Base-by-base conservation (phyloP, 352 stramenopile genomes). In the Aphanomyces cochlioides region DNA sequence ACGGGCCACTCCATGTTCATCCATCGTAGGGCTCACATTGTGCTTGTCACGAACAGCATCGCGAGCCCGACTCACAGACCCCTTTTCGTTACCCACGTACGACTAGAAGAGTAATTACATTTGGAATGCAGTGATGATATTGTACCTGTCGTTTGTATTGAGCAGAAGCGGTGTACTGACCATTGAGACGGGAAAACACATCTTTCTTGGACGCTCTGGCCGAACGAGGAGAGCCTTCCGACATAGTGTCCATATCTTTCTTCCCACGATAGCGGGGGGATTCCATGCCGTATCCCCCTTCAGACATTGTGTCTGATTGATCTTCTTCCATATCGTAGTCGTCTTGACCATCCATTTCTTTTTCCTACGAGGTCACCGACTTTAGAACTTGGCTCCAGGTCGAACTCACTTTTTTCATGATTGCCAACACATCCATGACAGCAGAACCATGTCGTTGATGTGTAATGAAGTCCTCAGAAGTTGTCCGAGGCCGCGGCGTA, bases 141-240 rank as follows among this genome's bases (percentile, higher is more conserved):
- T 37, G 57, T 70, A 70, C 75, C 47, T 95, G 84, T 34, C 86
- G 81, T 56, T 95, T 95, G 72, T 74, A 93, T 67, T 95, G 85
- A 7, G 87, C 85, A 17, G 87, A 93, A 10, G 84, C 82, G 2
- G 87, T 95, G 75, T 93, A 95, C 50, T 92, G 84, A 15, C 81
- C 85, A 7, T 85, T 86, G 40, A 95, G 78, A 21, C 87, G 75
- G 7, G 85, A 90, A 80, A 93, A 95, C 10, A 95, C 87, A 59
- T 95, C 87, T 36, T 75, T 73, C 28, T 88, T 79, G 19, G 67
- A 47, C n/a, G 61, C 47, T 28, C 28, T 28, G 28, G 28, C 28
- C 13, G 53, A 57, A 34, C 61, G 54, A 28, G 54, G 54, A 12
- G 54, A 61, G 6, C 64, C 64, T 39, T 70, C 64, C 48, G 64